Percentiles rank a stretch among this genome's conserved stretches.
These are phyloP conservation scores for Cladosporium sp. DNA, from an alignment of 2,329 filamentous ascomycete genomes.

Conservation along the genomic window DNA sequence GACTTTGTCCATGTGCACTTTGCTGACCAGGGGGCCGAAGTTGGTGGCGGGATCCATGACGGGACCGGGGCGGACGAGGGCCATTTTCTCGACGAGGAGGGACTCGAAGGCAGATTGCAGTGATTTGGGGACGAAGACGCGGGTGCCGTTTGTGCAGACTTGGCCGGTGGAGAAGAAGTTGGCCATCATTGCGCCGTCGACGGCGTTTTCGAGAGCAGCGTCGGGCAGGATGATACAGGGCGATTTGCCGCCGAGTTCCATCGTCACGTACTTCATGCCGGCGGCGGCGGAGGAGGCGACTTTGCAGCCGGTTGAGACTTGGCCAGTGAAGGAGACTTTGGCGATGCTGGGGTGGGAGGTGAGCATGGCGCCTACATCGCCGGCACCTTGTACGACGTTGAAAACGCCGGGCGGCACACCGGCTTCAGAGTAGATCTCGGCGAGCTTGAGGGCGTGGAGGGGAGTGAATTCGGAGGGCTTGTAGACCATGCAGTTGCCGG, in stretches of 20 bases:
- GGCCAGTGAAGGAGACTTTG: conserved; percentile 87
- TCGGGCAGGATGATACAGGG: conserved; percentile 77
- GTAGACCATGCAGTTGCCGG: conserved; percentile 87
- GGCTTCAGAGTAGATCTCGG: conserved; percentile 71
- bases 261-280: conserved; percentile 84
- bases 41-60: conserved; percentile 70
- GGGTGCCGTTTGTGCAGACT: conserved; percentile 88
- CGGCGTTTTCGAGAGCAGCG: conserved; percentile 72
- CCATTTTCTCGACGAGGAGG: conserved; percentile 65
- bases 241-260: conserved; percentile 87
- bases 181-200: conserved; percentile 86
- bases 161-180: conserved; percentile 91
- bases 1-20: conserved; percentile 72
- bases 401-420: conserved; percentile 79
- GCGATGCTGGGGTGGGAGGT: conserved; percentile 68
- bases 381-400: conserved; percentile 79
- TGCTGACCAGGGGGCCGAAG: conserved; percentile 77
- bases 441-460: conserved; percentile 72
- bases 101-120: conserved; percentile 67
- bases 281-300: conserved; percentile 72
- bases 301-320: conserved; percentile 77
- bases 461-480: conserved; percentile 86
- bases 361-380: conserved; percentile 70
- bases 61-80: conserved; percentile 65
- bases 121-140: conserved; percentile 70